Conservation (phyloP, 2,329 filamentous ascomycete genomes). For the Lachnellula suecica region DNA sequence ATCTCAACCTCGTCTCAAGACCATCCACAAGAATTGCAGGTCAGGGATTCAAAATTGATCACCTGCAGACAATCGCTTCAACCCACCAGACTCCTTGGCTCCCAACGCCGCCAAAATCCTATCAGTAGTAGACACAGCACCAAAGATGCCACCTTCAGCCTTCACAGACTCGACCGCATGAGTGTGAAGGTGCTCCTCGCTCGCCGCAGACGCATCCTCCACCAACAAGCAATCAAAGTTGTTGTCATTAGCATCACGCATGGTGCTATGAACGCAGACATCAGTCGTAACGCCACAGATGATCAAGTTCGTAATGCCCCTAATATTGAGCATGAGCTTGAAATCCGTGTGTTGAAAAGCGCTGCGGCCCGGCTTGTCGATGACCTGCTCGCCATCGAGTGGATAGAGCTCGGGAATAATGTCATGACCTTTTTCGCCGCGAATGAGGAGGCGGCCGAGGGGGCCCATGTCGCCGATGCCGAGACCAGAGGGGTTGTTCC, state of each 20-base stretch:
- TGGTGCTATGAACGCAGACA: constrained; percentile 36
- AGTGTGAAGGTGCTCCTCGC: constrained; percentile 26
- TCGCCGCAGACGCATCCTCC: constrained; percentile 32
- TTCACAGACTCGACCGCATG: constrained; percentile 31
- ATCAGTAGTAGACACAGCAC: constrained; percentile 28
- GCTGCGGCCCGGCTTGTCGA: constrained; percentile 36
- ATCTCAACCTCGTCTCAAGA: too few species aligned
- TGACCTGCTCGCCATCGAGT: constrained; percentile 27
- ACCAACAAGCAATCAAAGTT: constrained; percentile 34
- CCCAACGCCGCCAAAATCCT: constrained; percentile 18
- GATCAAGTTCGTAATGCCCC: constrained; percentile 33
- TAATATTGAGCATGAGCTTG: constrained; percentile 30
- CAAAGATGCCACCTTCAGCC: constrained; percentile 37
- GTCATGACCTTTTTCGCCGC: constrained; percentile 57
- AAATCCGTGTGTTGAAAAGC: constrained; percentile 40
- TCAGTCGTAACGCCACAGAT: constrained; percentile 37
- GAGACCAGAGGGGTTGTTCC: constrained; percentile 48
- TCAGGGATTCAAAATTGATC: not conserved
- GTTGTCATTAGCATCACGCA: constrained; percentile 36
- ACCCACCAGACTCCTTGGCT: not conserved
- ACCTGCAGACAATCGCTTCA: not conserved
- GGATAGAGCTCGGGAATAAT: constrained; percentile 45
- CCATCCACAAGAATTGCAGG: too few species aligned
- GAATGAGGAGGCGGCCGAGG: constrained; percentile 55
- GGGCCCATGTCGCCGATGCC: constrained; percentile 53